Base-by-base conservation (phyloP, 73 alveolate species). In the Paramecium sonneborni region DNA sequence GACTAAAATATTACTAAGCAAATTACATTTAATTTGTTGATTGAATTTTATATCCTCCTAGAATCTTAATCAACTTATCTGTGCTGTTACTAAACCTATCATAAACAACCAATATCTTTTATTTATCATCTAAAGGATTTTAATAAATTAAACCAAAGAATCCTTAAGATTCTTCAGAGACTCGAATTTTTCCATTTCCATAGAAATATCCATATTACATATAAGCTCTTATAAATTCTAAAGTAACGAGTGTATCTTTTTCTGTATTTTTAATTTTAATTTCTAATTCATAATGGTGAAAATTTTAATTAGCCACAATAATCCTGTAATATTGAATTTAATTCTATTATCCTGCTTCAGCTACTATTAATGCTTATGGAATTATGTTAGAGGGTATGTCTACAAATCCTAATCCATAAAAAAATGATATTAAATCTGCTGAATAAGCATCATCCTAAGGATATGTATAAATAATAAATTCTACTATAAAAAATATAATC, bases 241-340 rank as follows among this genome's bases (percentile, higher is more conserved):
- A 2, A 34, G 12, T 35, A 34, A 72, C 6, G 14, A 32, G n/a
- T 3, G 20, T 24, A 14, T 38, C 86, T 5, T 72, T 18, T 0
- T 18, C 18, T 0, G 0, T 0, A 34, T 72, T n/a, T 21, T 72
- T 34, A 18, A 72, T 21, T 15, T n/a, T 34, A 5, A 38, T 41
- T 37, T 72, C 55, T 35, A 72, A 72, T 72, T 72, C 86, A 72
- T 35, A 72, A 37, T 72, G 86, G 18, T 72, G 86, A 72, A 12
- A 72, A 72, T 72, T 72, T 12, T 34, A 21, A 37, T 72, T 72
- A 9, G 57, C 37, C 21, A 72, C 44, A 5, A 72, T n/a, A n/a
- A 72, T 38, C 37, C 21, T 34, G 12, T 72, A 72, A 72, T 14
- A 35, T 20, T 35, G 0, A 4, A 12, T 28, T 2, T 72, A 0